These are phyloP conservation scores for Capronia coronata DNA, from an alignment of 2,329 filamentous ascomycete species.

Conservation along the genomic window DNA sequence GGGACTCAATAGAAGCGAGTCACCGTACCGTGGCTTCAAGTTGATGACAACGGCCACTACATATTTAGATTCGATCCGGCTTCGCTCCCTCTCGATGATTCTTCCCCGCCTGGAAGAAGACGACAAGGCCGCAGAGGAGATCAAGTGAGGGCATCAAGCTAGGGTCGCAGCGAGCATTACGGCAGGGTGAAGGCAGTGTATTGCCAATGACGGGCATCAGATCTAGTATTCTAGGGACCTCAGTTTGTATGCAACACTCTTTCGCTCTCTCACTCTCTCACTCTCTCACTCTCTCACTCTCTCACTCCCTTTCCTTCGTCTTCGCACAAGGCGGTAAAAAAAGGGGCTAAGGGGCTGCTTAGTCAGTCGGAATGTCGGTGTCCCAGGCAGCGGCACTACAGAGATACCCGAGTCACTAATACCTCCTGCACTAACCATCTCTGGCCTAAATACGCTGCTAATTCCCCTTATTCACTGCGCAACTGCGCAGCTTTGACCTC, in stretches of 20 bases:
- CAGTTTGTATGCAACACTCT: too few species aligned
- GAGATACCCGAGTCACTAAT: too few species aligned
- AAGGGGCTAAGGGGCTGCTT: background rate
- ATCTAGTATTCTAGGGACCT: too few species aligned
- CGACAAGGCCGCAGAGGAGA: background rate
- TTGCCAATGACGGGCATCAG: too few species aligned
- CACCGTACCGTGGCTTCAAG: background rate
- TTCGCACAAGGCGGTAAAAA: background rate
- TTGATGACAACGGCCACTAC: background rate
- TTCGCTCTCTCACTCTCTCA: too few species aligned
- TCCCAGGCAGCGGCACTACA: too few species aligned
- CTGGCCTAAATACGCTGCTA: background rate
- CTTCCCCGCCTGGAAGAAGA: background rate
- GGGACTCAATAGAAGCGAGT: background rate
- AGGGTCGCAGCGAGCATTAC: too few species aligned
- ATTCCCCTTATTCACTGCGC: background rate
- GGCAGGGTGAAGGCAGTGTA: too few species aligned
- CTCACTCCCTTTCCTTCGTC: too few species aligned
- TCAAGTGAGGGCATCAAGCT: too few species aligned
- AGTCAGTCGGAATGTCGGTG: slow-evolving; percentile 9
- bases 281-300: background rate
- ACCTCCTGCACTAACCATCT: slow-evolving; percentile 1
- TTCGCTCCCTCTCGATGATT: background rate
- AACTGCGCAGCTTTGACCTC: background rate
- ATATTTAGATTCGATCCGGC: background rate